phyloP scores from a whole-genome alignment of 2,329 filamentous ascomycete genomes.

The Parastagonospora nodorum region DNA sequence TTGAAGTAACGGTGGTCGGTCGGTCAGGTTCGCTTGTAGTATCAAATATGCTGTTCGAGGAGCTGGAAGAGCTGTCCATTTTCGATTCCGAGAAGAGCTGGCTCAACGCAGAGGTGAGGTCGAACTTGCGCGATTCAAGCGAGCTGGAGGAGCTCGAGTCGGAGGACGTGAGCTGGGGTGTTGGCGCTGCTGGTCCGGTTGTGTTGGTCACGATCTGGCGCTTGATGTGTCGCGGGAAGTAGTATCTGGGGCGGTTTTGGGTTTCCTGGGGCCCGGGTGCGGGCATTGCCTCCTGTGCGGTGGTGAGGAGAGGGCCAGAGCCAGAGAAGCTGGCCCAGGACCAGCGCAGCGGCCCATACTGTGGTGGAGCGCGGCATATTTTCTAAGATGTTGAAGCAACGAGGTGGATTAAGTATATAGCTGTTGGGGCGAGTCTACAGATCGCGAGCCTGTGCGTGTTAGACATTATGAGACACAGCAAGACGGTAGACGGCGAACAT shows the following conservation, averaged over 20 bases:
- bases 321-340: conserved; percentile 52
- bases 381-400: conserved; percentile 36
- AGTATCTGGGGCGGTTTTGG: conserved; percentile 49
- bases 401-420: conserved; percentile 32
- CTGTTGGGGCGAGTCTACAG: conserved; percentile 22
- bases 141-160: conserved; percentile 20
- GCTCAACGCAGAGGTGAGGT: conserved; percentile 34
- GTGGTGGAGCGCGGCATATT: conserved; percentile 53
- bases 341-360: conserved; percentile 54
- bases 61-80: conserved; percentile 13
- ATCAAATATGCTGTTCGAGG: conserved; percentile 13
- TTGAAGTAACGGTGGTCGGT: conserved; percentile 13
- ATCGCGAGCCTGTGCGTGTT: conserved; percentile 20
- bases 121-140: conserved; percentile 26
- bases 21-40: background rate
- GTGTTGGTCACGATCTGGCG: conserved; percentile 47
- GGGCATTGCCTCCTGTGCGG: conserved; percentile 56
- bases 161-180: conserved; percentile 27
- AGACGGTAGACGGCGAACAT: conserved; percentile 13
- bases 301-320: conserved; percentile 52
- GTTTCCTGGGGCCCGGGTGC: conserved; percentile 46
- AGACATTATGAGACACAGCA: conserved; percentile 13
- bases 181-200: conserved; percentile 32
- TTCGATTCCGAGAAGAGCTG: conserved; percentile 26
- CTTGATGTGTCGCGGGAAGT: conserved; percentile 55